Base-by-base conservation (phyloP, 2,329 filamentous ascomycete genomes). In the Cryphonectria japonica region DNA sequence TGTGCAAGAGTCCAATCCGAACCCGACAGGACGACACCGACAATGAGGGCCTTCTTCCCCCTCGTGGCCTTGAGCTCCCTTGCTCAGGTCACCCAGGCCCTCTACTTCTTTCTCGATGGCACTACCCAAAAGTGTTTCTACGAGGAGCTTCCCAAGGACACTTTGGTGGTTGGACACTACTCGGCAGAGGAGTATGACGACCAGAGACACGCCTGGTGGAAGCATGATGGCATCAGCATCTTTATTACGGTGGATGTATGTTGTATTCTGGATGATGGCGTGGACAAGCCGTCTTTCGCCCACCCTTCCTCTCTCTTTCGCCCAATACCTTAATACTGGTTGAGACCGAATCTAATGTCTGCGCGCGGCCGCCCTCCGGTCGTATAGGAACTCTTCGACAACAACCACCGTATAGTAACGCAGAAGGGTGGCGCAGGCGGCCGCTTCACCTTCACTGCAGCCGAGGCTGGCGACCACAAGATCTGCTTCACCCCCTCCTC, bases 111-210 rank as follows among this genome's bases (percentile, higher is more conserved):
- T 86, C 91, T 98, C 81, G 94, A 98, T 80, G 93, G 92, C 78
- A 88, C 88, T 66, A 85, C 89, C 75, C 92, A 93, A 76, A 98
- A 97, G 85, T 99, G 96, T 84, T 99, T 99, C 89, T 97, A 93
- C 84, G 96, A 99, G 85, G 95, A 98, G 83, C 88, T 99, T 72
- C 95, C 96, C 75, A 98, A 98, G 86, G 95, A 97, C 82, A 98
- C 96, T 19, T 85, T 99, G 71, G 95, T 99, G 69, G 95, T 98
- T 72, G 96, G 96, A 76, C 92, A 96, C 83, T 99, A 95, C 86
- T 89, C 87, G 69, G 93, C 94, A 66, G 92, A 96, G 82, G 92
- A 97, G 81, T 96, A 89, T 85, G 91, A 96, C 81, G 88, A 93
- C 71, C 84, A 90, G 75, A 83, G 85, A 70, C 88, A 89, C 75